phyloP scores from a whole-genome alignment of 2,329 filamentous ascomycete genomes.

The Xylaria sp. region DNA sequence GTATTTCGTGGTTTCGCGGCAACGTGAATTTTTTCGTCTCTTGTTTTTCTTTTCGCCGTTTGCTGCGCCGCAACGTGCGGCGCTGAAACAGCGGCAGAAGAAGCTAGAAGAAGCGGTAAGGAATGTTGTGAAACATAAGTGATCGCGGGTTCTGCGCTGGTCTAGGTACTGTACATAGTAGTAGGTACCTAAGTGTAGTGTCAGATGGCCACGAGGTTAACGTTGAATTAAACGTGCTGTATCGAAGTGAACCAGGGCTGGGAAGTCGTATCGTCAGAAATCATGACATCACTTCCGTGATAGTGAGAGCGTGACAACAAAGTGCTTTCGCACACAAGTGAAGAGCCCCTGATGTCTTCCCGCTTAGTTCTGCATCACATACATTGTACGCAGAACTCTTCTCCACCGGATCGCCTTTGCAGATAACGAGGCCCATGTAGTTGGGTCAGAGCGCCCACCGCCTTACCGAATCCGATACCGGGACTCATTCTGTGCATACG shows the following conservation, averaged over 20 bases:
- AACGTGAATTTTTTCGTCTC: not conserved
- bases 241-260: not conserved
- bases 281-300: not conserved
- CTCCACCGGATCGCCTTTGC: constrained; percentile 15
- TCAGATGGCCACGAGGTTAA: not conserved
- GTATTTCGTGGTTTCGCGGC: constrained; percentile 8
- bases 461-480: constrained; percentile 4
- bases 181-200: not conserved
- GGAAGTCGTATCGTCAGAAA: not conserved
- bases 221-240: not conserved
- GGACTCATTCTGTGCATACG: not conserved
- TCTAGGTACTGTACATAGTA: not conserved
- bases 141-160: not conserved
- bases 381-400: constrained; percentile 1
- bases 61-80: constrained; percentile 20
- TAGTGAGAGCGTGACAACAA: not conserved
- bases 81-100: constrained; percentile 12
- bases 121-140: constrained; percentile 2
- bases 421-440: constrained; percentile 11
- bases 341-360: not conserved
- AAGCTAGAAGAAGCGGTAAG: constrained; percentile 16
- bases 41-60: constrained; percentile 5
- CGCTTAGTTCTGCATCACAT: not conserved
- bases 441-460: constrained; percentile 16
- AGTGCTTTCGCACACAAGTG: not conserved